These are phyloP conservation scores for Termitomyces sp. DNA, from an alignment of 1,284 basidiomycete species.

Conservation along the genomic window DNA sequence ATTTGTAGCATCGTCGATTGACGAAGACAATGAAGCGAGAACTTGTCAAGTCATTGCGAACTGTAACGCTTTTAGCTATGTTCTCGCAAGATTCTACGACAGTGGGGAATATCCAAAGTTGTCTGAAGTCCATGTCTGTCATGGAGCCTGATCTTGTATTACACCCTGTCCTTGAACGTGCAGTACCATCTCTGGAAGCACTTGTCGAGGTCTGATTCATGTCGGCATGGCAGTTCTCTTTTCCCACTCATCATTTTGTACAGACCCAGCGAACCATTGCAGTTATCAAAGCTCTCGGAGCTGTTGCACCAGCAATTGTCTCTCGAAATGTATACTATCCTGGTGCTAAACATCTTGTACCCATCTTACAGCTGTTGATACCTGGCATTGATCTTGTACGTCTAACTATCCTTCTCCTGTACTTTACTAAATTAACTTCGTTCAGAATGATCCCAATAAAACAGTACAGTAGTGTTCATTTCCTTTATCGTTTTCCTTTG, in stretches of 20 bases:
- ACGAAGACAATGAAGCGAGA: slow-evolving; percentile 81
- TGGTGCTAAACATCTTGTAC: slow-evolving; percentile 78
- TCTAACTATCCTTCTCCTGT: slow-evolving; percentile 7
- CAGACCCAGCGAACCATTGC: slow-evolving; percentile 82
- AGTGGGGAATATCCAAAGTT: slow-evolving; percentile 63
- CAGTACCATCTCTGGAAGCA: slow-evolving; percentile 82
- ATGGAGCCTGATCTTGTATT: slow-evolving; percentile 89
- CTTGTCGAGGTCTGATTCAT: slow-evolving; percentile 65
- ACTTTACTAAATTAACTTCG: neutral
- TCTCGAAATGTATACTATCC: slow-evolving; percentile 74
- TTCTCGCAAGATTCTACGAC: slow-evolving; percentile 77
- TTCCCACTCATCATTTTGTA: slow-evolving; percentile 6
- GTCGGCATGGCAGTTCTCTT: neutral
- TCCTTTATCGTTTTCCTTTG: neutral
- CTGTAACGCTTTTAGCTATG: slow-evolving; percentile 83
- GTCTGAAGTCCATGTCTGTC: slow-evolving; percentile 69
- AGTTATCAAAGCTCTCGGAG: slow-evolving; percentile 82
- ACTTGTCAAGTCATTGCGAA: slow-evolving; percentile 79
- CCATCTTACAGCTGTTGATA: slow-evolving; percentile 81
- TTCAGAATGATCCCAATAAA: slow-evolving; percentile 84
- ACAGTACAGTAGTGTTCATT: slow-evolving; percentile 67
- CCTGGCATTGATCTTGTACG: slow-evolving; percentile 79
- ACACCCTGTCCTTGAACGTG: slow-evolving; percentile 80
- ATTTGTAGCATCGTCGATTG: slow-evolving; percentile 60
- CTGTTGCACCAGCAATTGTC: slow-evolving; percentile 74